Conservation (phyloP, 2,329 filamentous ascomycete genomes). For the Pseudocercospora fuligena region DNA sequence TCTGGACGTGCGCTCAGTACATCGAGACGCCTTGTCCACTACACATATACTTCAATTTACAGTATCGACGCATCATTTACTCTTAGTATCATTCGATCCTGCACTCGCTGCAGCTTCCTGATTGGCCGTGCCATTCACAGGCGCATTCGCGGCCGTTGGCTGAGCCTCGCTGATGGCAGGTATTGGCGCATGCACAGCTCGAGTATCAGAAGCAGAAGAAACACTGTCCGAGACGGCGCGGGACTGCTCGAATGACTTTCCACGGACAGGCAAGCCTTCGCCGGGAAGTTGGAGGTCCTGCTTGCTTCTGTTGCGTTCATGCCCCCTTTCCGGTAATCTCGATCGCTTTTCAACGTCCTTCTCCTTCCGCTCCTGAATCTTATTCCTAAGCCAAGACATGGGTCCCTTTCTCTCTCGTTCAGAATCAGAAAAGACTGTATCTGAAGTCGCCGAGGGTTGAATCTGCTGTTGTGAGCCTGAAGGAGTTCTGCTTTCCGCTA, state of each 20-base stretch:
- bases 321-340: constrained; percentile 40
- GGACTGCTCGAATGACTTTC: constrained; percentile 29
- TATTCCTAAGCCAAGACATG: constrained; percentile 68
- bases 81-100: neutral
- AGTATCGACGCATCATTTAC: neutral
- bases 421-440: constrained; percentile 42
- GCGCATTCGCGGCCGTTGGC: too few species aligned
- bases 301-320: constrained; percentile 33
- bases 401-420: constrained; percentile 62
- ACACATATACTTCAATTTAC: constrained; percentile 15
- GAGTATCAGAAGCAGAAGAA: neutral
- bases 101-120: neutral
- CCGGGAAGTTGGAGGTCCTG: constrained; percentile 30
- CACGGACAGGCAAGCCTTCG: constrained; percentile 29
- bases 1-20: neutral
- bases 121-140: neutral
- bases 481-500: constrained; percentile 21
- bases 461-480: constrained; percentile 19
- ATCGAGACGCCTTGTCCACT: constrained; percentile 4
- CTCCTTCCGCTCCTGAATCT: constrained; percentile 64
- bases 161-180: neutral
- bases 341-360: constrained; percentile 56
- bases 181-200: neutral
- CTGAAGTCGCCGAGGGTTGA: constrained; percentile 32
- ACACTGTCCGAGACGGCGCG: constrained; percentile 5